A percentile compares a stretch with the other conserved stretches of the same genome.
Evolutionary conservation across 352 stramenopile genomes (phyloP).

Genomic region (Globisporangium middletonii): DNA sequence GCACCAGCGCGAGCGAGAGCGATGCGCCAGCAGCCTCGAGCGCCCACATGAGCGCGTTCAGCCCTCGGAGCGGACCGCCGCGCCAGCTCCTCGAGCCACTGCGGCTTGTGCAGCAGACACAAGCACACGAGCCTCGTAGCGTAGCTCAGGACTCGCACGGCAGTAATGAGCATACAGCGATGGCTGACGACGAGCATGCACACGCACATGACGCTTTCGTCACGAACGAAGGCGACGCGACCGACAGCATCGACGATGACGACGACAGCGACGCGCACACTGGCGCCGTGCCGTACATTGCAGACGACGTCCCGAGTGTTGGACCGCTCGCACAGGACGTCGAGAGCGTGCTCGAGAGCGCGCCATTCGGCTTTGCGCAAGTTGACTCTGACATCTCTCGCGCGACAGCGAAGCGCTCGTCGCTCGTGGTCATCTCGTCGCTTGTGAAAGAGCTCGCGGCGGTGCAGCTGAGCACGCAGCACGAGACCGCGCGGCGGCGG

Average conservation of each 20-base stretch:
- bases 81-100: too few relatives aligned
- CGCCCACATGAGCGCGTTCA: too few relatives aligned
- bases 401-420: slow-evolving; percentile 8
- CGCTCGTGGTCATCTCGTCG: background rate
- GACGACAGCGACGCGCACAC: background rate
- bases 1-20: too few relatives aligned
- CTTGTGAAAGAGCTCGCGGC: slow-evolving; percentile 5
- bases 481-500: slow-evolving; percentile 1
- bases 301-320: slow-evolving; percentile 3
- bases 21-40: too few relatives aligned
- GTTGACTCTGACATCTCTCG: slow-evolving; percentile 3
- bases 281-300: slow-evolving; percentile 4
- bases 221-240: background rate
- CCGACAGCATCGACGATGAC: background rate
- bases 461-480: slow-evolving; percentile 2
- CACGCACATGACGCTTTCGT: too few relatives aligned
- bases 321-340: slow-evolving; percentile 7
- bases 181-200: too few relatives aligned
- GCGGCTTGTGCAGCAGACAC: too few relatives aligned
- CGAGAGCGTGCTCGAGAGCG: slow-evolving; percentile 3
- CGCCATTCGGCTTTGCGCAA: slow-evolving; percentile 13
- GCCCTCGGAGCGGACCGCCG: too few relatives aligned
- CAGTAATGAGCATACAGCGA: too few relatives aligned
- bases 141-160: too few relatives aligned
- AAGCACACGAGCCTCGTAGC: too few relatives aligned